Percentiles rank a stretch among this genome's conserved stretches.
Conservation (phyloP, 1,284 basidiomycete species). For the Cystobasidium pallidum region DNA sequence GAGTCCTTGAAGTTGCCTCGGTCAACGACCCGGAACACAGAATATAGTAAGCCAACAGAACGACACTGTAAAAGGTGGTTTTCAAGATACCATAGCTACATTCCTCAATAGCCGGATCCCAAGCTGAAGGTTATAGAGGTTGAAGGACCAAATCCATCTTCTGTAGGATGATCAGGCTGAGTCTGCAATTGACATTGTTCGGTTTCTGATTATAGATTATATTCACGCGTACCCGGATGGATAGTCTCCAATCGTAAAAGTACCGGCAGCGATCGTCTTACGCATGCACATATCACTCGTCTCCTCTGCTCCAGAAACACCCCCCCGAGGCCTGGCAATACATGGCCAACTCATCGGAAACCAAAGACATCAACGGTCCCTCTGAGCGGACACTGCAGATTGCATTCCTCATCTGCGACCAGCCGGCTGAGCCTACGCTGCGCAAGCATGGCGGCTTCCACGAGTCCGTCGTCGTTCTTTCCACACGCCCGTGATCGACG, state of each 20-base stretch:
- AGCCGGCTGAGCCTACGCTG: conserved; percentile 50
- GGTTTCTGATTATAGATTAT: background rate
- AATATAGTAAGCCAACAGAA: no score
- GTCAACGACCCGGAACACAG: background rate
- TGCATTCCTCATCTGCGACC: conserved; percentile 48
- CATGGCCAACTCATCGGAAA: conserved; percentile 16
- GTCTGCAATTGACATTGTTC: conserved; percentile 35
- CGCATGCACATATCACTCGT: no score
- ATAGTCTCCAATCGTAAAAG: conserved; percentile 37
- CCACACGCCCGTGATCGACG: background rate
- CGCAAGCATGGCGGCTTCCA: conserved; percentile 52
- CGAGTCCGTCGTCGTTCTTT: conserved; percentile 5
- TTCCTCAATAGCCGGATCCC: conserved; percentile 32
- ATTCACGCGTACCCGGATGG: conserved; percentile 34
- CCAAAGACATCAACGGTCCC: conserved; percentile 14
- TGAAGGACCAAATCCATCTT: conserved; percentile 32
- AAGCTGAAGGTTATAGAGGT: conserved; percentile 35
- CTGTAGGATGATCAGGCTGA: conserved; percentile 26
- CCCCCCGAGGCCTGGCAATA: no score
- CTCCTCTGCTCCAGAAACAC: background rate
- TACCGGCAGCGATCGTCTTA: conserved; percentile 27
- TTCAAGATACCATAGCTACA: conserved; percentile 30
- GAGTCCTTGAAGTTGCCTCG: conserved; percentile 30
- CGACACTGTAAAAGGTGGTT: no score
- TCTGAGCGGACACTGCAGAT: conserved; percentile 46